Conservation (phyloP, 192 early-diverging fungal species). For the Gigaspora rosea region DNA sequence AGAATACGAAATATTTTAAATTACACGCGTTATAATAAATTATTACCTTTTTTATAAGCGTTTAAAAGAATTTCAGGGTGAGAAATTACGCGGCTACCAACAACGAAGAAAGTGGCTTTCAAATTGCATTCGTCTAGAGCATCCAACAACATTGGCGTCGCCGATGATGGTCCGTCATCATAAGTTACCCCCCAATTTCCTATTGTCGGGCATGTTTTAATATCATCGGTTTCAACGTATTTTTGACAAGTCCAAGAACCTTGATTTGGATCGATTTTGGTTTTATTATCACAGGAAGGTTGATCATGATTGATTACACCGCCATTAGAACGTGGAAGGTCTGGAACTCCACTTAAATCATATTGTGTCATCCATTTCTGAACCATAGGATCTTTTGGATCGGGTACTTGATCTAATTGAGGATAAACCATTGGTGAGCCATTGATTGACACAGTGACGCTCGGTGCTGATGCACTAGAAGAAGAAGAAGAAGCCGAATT, state of each 20-base stretch:
- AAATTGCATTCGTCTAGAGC: slow-evolving; percentile 43
- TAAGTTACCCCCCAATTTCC: slow-evolving; percentile 60
- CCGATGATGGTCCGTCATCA: slow-evolving; percentile 58
- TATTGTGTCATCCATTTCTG: slow-evolving; percentile 45
- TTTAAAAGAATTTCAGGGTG: slow-evolving; percentile 47
- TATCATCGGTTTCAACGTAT: slow-evolving; percentile 40
- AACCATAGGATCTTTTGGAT: slow-evolving; percentile 37
- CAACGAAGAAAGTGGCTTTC: slow-evolving; percentile 58
- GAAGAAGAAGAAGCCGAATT: not conserved
- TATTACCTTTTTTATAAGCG: slow-evolving; percentile 37
- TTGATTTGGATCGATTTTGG: slow-evolving; percentile 39
- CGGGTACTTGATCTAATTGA: slow-evolving; percentile 32
- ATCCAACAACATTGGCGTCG: slow-evolving; percentile 47
- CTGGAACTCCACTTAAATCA: slow-evolving; percentile 37
- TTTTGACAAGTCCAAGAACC: slow-evolving; percentile 60
- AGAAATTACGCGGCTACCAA: slow-evolving; percentile 52
- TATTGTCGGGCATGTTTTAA: slow-evolving; percentile 50
- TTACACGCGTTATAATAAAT: not conserved
- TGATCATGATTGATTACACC: slow-evolving; percentile 24
- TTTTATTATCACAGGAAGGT: slow-evolving; percentile 14
- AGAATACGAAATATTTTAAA: not conserved
- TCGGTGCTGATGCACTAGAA: not conserved
- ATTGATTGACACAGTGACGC: not conserved
- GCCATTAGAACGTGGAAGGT: slow-evolving; percentile 41
- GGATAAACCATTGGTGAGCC: slow-evolving; percentile 14